Conservation (phyloP, 108 stramenopile genomes). For the Pseudonitzschia delicatissima region DNA sequence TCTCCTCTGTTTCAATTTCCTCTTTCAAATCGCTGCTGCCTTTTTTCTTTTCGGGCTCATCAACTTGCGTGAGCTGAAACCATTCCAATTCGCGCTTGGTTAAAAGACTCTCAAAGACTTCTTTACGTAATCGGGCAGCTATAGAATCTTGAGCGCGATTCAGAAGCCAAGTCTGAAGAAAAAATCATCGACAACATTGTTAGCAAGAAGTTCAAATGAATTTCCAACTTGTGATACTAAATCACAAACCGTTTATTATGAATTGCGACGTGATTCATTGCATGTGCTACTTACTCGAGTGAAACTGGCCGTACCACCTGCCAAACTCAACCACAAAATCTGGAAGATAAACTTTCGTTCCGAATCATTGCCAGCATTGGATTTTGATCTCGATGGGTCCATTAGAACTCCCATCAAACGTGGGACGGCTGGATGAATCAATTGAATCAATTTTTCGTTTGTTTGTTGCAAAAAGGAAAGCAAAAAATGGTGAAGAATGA, state of each 20-base stretch:
- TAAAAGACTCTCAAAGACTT: slow-evolving; percentile 54
- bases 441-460: too few species aligned
- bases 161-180: slow-evolving; percentile 49
- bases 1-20: slow-evolving; percentile 4
- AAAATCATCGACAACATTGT: not conserved
- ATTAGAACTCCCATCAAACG: slow-evolving; percentile 64
- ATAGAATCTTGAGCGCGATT: slow-evolving; percentile 71
- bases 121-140: slow-evolving; percentile 57
- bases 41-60: too few species aligned
- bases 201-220: too few species aligned
- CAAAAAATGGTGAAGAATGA: too few species aligned
- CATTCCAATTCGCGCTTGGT: slow-evolving; percentile 68
- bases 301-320: slow-evolving; percentile 81
- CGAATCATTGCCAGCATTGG: slow-evolving; percentile 6
- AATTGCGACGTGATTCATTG: too few species aligned
- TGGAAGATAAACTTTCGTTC: slow-evolving; percentile 11
- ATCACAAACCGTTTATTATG: too few species aligned
- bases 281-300: slow-evolving; percentile 29
- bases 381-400: slow-evolving; percentile 63
- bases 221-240: too few species aligned
- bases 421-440: slow-evolving; percentile 43
- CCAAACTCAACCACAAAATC: slow-evolving; percentile 47
- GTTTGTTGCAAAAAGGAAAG: too few species aligned
- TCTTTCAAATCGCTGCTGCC: slow-evolving; percentile 14
- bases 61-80: slow-evolving; percentile 50